These are phyloP conservation scores for Talaromyces adpressus DNA, from an alignment of 495 filamentous ascomycete species.

Conservation along the genomic window DNA sequence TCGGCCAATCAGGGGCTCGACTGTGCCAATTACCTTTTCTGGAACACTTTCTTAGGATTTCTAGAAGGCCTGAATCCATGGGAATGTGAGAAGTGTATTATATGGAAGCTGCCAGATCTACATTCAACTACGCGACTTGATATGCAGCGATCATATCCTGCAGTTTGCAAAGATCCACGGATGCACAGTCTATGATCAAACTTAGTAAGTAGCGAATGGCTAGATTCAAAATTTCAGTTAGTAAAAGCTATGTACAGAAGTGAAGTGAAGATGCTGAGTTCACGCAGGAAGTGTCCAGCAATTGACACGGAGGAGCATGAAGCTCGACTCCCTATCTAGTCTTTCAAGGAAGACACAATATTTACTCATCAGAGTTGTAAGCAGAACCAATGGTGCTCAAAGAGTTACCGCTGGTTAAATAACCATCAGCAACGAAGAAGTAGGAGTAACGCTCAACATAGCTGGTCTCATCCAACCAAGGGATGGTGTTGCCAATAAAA, in stretches of 20 bases:
- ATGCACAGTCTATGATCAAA: not conserved
- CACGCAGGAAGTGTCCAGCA: not conserved
- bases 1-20: not conserved
- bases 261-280: not conserved
- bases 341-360: not conserved
- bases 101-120: not conserved
- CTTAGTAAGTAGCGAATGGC: not conserved
- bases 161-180: not conserved
- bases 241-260: not conserved
- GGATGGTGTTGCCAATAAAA: constrained; percentile 51
- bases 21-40: not conserved
- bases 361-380: constrained; percentile 8
- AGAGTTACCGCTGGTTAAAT: constrained; percentile 6
- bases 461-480: constrained; percentile 59
- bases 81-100: not conserved
- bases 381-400: constrained; percentile 9
- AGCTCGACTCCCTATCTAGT: not conserved
- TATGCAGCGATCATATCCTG: not conserved
- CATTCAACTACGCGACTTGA: not conserved
- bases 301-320: not conserved
- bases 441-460: constrained; percentile 71
- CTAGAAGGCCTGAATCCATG: not conserved
- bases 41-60: not conserved
- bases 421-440: constrained; percentile 53
- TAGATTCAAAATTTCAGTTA: not conserved